A percentile compares a stretch with the other conserved stretches of the same genome.
phyloP scores from a whole-genome alignment of 2,329 filamentous ascomycete genomes.

The Fusarium stilboides region DNA sequence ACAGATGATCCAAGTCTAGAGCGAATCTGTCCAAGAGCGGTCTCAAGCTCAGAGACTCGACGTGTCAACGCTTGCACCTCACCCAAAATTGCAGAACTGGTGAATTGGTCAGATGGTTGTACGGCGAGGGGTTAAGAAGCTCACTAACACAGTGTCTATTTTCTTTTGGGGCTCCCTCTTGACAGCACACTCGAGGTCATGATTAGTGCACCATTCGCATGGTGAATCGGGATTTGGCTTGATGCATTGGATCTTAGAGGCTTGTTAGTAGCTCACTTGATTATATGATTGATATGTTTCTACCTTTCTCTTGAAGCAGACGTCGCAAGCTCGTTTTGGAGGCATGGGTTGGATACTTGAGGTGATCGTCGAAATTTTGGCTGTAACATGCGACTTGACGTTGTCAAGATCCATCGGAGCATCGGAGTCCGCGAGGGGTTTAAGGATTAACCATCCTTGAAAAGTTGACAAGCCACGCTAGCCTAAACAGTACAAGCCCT shows the following conservation, averaged over 20 bases:
- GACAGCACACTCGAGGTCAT: constrained; percentile 1
- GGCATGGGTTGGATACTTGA: not conserved
- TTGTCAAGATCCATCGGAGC: not conserved
- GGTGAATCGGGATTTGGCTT: not conserved
- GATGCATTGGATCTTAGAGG: constrained; percentile 7
- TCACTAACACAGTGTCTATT: not conserved
- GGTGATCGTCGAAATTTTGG: too few species aligned
- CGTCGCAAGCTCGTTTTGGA: constrained; percentile 11
- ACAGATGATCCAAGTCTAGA: not conserved
- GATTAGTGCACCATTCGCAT: constrained; percentile 4
- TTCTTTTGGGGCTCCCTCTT: constrained; percentile 1
- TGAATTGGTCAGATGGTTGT: rapidly evolving
- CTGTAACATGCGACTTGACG: not conserved
- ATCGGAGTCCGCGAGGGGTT: not conserved
- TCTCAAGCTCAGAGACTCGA: not conserved
- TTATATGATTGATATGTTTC: rapidly evolving
- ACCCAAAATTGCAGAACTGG: not conserved
- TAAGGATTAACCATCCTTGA: not conserved
- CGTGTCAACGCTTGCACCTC: not conserved
- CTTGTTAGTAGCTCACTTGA: not conserved
- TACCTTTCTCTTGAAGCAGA: constrained; percentile 15
- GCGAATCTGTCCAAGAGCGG: not conserved
- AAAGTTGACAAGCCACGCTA: not conserved
- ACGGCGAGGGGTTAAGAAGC: too few species aligned
- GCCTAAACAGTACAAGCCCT: not conserved